Percentiles rank a stretch among this genome's conserved stretches.
These are phyloP conservation scores for Blastocladiella emersonii DNA, from an alignment of 371 early-diverging fungal species.

Conservation along the genomic window DNA sequence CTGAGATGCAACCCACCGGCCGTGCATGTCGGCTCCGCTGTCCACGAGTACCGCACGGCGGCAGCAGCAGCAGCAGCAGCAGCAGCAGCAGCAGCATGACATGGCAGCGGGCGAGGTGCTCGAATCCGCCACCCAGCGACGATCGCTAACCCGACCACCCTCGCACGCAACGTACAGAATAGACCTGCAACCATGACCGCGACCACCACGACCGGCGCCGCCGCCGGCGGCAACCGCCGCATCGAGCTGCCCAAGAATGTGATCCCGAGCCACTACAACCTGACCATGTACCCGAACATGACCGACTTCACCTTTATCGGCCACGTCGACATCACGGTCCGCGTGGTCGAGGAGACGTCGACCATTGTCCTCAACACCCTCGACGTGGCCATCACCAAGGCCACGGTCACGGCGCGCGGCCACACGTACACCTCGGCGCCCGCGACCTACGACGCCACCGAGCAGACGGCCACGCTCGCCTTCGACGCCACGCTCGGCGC, in stretches of 20 bases:
- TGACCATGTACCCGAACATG: conserved; percentile 53
- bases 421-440: conserved; percentile 23
- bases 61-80: no score
- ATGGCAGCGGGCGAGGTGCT: no score
- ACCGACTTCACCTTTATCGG: conserved; percentile 51
- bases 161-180: no score
- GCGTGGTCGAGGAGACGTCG: conserved; percentile 35
- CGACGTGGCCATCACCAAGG: conserved; percentile 38
- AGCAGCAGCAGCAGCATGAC: no score
- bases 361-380: conserved; percentile 45
- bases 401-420: not conserved
- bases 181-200: no score
- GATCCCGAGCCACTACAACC: conserved; percentile 57
- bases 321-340: conserved; percentile 25
- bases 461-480: conserved; percentile 42
- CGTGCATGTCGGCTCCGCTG: no score
- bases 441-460: conserved; percentile 31
- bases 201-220: not conserved
- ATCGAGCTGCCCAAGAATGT: conserved; percentile 57
- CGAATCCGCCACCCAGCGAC: no score
- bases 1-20: no score
- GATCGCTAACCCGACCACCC: no score
- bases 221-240: conserved; percentile 6
- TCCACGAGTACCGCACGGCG: no score
- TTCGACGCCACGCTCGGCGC: conserved; percentile 38